Conservation (phyloP, 2,329 filamentous ascomycete genomes). For the Hymenoscyphus linearis region DNA sequence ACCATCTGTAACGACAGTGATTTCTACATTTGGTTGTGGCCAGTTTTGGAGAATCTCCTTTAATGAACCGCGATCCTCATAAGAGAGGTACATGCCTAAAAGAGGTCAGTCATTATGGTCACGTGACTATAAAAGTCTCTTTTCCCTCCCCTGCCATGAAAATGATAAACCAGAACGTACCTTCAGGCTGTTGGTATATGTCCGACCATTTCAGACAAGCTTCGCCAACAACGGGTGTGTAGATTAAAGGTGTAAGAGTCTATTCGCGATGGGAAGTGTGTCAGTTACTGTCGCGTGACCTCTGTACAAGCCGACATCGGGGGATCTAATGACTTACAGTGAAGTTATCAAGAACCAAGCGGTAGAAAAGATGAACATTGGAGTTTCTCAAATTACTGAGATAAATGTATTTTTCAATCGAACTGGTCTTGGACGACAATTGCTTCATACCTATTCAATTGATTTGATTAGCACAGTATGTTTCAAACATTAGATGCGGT, state of each 20-base stretch:
- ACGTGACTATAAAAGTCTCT: neutral
- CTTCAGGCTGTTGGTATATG: constrained; percentile 68
- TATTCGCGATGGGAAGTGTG: constrained; percentile 10
- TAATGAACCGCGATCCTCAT: constrained; percentile 60
- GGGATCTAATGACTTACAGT: constrained; percentile 14
- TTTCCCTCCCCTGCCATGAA: too few relatives aligned
- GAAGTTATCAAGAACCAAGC: constrained; percentile 27
- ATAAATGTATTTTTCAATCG: constrained; percentile 31
- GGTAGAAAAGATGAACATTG: constrained; percentile 30
- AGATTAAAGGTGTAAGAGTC: constrained; percentile 49
- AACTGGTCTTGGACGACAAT: constrained; percentile 24
- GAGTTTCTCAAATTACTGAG: constrained; percentile 28
- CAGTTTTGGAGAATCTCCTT: constrained; percentile 64
- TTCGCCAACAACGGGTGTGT: constrained; percentile 62
- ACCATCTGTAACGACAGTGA: constrained; percentile 41
- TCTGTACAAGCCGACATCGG: neutral
- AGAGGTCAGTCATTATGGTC: constrained; percentile 4
- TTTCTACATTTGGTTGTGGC: constrained; percentile 65
- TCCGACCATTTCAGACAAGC: constrained; percentile 70
- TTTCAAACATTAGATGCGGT: neutral
- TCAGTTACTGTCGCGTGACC: constrained; percentile 3
- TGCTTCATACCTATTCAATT: constrained; percentile 26
- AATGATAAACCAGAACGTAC: constrained; percentile 23
- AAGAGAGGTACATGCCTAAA: constrained; percentile 60
- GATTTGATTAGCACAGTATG: neutral